Evolutionary conservation across 2,329 filamentous ascomycete genomes (phyloP), one percentile per base, ranked within the genome.

Genomic region (Zasmidium angulare): DNA sequence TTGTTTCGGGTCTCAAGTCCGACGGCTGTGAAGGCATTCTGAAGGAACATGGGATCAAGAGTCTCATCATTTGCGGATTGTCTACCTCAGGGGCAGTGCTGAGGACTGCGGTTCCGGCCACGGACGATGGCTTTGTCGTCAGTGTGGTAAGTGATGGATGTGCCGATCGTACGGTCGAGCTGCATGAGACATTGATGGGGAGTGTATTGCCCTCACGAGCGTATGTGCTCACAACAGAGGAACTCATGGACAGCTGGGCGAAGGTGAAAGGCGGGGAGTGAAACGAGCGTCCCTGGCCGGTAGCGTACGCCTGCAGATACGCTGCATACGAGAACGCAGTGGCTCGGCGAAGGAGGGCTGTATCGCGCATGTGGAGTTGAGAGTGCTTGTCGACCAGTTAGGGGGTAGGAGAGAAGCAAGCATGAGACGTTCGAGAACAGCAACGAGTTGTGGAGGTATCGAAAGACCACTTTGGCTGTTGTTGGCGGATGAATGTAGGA

Each of bases 121-220:
- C 56, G 46, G 62, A 62, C 48, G 62, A 62, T 2, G 59, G 59
- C 19, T 62, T 59, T 24, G 59, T 63, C 17, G 62, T 62, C 3
- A 59, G 19, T 20, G 56, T 64, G 6, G 24, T 62, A 14, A 47
- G 50, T 11, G 59, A 64, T 53, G 62, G 47, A 19, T 64, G 62
- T 31, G 62, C 55, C 7, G 59, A 63, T 53, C 43, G 36, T 24
- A 51, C 26, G 23, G 61, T 48, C 6, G 61, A 46, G 21, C 3
- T 63, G 53, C 61, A 63, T 58, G 53, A 59, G 22, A 46, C 50
- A 26, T 31, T 61, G 26, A 50, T 63, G 49, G 40, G 26, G 55
- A 50, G 46, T 22, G 20, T 61, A 1, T 43, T 63, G 23, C 40
- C 51, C 1, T 43, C 29, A 2, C n/a, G 59, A 12, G 55, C 53